Evolutionary conservation across 2,329 filamentous ascomycete species (phyloP), one percentile per base, ranked within the genome.

Genomic region (Botrytis squamosa): DNA sequence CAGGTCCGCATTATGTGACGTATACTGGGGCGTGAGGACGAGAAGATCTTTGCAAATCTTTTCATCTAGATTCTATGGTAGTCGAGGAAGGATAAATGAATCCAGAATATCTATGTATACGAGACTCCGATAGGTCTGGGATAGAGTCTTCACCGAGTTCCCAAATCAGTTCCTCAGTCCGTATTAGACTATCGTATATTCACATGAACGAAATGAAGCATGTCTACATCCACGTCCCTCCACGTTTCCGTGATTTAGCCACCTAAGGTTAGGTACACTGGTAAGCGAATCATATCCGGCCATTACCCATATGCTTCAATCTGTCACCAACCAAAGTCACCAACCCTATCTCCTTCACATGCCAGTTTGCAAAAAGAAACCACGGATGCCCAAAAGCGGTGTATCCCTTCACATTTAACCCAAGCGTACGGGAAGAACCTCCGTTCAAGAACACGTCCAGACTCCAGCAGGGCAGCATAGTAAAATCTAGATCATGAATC

Each of bases 401-500:
- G 60, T 40, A 63, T 40, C 25, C 22, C 16, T n/a, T n/a, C 25
- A 40, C 60, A 1, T 9, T 42, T 14, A 57, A 57, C 52, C 52
- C 52, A 29, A 18, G 29, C 2, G 52, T 33, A 8, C n/a, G n/a
- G 52, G n/a, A 29, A 57, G 52, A 18, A 57, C 14, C n/a, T 57
- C n/a, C n/a, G 14, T 57, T 16, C n/a, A 29, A 57, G 7, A 57
- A 29, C n/a, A 33, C n/a, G n/a, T 12, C n/a, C n/a, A 57, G n/a
- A 57, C 52, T 18, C n/a, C 52, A 29, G 60, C 36, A 63, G 8
- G 22, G 25, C 60, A n/a, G 38, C 36, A 62, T 62, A 7, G 60
- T 12, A 42, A 64, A 33, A 65, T 65, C 62, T 65, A 65, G 62
- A 65, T 33, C 62, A 42, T 65, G 62, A 65, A 65, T 65, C 40